A percentile compares a stretch with the other conserved stretches of the same genome.
phyloP scores from a whole-genome alignment of 768 basidiomycete species.

The Hygrocybe coccinea region DNA sequence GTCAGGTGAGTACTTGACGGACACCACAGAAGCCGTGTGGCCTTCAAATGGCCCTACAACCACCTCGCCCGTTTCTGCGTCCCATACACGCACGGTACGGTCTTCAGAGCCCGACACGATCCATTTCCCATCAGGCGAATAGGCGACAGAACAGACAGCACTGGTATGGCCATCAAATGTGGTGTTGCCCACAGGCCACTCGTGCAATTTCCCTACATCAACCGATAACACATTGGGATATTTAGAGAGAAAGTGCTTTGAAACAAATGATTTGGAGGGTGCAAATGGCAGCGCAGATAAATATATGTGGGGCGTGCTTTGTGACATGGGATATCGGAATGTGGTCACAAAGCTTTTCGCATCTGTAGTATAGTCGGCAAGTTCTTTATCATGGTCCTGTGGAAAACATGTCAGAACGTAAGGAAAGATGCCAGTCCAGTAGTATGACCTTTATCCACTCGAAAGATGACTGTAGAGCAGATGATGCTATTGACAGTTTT shows the following conservation, averaged over 20 bases:
- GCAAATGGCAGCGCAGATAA: constrained; percentile 35
- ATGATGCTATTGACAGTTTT: constrained; percentile 10
- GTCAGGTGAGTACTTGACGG: constrained; percentile 45
- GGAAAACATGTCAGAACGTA: neutral
- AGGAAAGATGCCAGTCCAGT: neutral
- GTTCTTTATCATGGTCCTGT: neutral
- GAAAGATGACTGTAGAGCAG: neutral
- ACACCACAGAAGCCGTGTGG: constrained; percentile 1
- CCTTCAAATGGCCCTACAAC: constrained; percentile 6
- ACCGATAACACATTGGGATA: neutral
- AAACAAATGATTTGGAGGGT: constrained; percentile 24
- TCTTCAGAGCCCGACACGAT: constrained; percentile 17
- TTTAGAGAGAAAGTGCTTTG: constrained; percentile 6
- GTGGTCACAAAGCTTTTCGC: constrained; percentile 24
- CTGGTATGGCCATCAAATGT: neutral
- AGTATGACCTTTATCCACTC: too few species aligned
- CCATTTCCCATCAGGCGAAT: constrained; percentile 12
- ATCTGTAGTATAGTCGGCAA: constrained; percentile 17
- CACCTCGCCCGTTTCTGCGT: constrained; percentile 11
- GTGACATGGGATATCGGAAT: constrained; percentile 18
- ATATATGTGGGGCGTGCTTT: constrained; percentile 33
- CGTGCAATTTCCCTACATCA: neutral
- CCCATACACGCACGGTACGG: constrained; percentile 16
- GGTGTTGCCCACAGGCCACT: neutral
- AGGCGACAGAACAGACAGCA: constrained; percentile 6